Evolutionary conservation across 352 stramenopile species (phyloP).

Genomic region (Thraustotheca clavata): DNA sequence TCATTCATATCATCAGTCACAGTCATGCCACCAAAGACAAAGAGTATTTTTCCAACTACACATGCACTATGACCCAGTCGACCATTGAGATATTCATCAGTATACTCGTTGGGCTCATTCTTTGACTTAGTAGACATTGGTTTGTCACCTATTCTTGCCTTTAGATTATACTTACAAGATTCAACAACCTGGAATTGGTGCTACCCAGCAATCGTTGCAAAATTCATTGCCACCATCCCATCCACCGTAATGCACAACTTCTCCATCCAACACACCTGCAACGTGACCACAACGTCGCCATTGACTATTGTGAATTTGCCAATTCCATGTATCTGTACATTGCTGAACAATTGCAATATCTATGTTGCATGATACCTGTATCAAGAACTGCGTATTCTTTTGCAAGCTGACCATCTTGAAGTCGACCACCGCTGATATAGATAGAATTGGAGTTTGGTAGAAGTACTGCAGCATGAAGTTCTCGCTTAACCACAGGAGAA

Average conservation of each 20-base stretch:
- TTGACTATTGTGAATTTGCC: background rate
- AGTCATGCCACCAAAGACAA: slow-evolving; percentile 20
- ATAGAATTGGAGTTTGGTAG: background rate
- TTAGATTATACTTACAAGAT: no score
- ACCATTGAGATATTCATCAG: background rate
- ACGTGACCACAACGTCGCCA: slow-evolving; percentile 11
- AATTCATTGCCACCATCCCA: slow-evolving; percentile 19
- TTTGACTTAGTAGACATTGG: no score
- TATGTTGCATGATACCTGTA: background rate
- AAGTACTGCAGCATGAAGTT: slow-evolving; percentile 10
- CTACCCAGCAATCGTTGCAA: slow-evolving; percentile 11
- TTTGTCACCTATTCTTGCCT: no score
- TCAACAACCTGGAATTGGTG: background rate
- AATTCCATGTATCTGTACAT: slow-evolving; percentile 15
- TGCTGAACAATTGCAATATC: background rate
- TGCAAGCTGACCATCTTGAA: background rate
- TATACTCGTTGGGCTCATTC: slow-evolving; percentile 3
- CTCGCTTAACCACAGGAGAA: background rate
- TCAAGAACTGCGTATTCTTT: background rate
- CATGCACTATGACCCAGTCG: slow-evolving; percentile 12
- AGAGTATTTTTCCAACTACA: slow-evolving; percentile 1
- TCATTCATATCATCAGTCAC: slow-evolving; percentile 5
- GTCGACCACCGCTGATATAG: slow-evolving; percentile 6
- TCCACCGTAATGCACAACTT: slow-evolving; percentile 12
- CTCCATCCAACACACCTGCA: background rate